phyloP scores from a whole-genome alignment of 2,329 filamentous ascomycete species.

The Microsporum audouinii region DNA sequence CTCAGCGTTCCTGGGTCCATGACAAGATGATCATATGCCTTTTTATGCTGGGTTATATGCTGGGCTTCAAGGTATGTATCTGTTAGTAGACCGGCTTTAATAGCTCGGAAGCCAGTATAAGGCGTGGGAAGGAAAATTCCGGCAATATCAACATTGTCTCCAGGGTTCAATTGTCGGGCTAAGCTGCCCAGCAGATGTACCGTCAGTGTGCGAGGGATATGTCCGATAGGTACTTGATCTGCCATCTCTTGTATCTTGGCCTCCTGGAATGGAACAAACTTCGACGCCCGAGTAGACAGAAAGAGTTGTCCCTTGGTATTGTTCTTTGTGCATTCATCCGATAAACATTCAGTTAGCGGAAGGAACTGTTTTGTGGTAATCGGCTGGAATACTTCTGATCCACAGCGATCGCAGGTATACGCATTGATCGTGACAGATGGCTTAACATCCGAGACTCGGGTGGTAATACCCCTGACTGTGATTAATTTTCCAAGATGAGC shows the following conservation, averaged over 20 bases:
- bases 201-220: slow-evolving; percentile 86
- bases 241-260: slow-evolving; percentile 98
- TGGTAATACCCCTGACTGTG: slow-evolving; percentile 86
- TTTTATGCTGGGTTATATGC: slow-evolving; percentile 89
- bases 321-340: slow-evolving; percentile 77
- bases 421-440: slow-evolving; percentile 95
- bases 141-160: slow-evolving; percentile 85
- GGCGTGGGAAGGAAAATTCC: slow-evolving; percentile 95
- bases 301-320: slow-evolving; percentile 89
- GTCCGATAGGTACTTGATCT: slow-evolving; percentile 96
- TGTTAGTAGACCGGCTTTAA: slow-evolving; percentile 87
- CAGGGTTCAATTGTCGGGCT: slow-evolving; percentile 78
- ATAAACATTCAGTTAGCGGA: slow-evolving; percentile 76
- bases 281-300: slow-evolving; percentile 88
- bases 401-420: slow-evolving; percentile 93
- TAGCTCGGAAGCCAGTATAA: slow-evolving; percentile 98
- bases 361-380: slow-evolving; percentile 83
- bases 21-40: slow-evolving; percentile 85
- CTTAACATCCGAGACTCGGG: slow-evolving; percentile 93
- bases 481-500: slow-evolving; percentile 90
- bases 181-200: slow-evolving; percentile 79
- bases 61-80: slow-evolving; percentile 97
- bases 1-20: slow-evolving; percentile 69
- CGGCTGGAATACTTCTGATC: slow-evolving; percentile 95
- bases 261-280: slow-evolving; percentile 95